phyloP scores from a whole-genome alignment of 2,329 filamentous ascomycete species.

The Trichophyton verrucosum region DNA sequence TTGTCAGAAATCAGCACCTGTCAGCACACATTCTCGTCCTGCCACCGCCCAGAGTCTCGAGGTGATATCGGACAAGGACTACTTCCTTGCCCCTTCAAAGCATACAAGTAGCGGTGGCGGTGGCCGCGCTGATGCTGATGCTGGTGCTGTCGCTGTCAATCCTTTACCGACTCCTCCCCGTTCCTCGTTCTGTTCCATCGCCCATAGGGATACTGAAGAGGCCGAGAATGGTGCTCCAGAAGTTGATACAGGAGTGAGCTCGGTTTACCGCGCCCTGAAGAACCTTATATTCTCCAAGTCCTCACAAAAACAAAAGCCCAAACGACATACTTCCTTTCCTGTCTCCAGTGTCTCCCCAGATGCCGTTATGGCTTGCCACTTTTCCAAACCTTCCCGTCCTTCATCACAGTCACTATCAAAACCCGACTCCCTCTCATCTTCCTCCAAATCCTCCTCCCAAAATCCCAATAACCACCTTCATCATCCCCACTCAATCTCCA shows the following conservation, averaged over 20 bases:
- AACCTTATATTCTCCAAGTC: slow-evolving; percentile 32
- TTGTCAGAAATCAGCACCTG: slow-evolving; percentile 18
- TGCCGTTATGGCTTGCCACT: slow-evolving; percentile 53
- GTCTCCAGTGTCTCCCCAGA: slow-evolving; percentile 53
- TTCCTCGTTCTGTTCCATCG: slow-evolving; percentile 31
- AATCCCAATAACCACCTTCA: slow-evolving; percentile 8
- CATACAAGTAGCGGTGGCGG: not conserved
- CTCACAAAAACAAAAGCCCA: slow-evolving; percentile 21
- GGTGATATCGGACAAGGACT: not conserved
- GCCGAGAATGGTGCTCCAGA: slow-evolving; percentile 26
- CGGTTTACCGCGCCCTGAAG: slow-evolving; percentile 34
- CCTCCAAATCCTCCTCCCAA: slow-evolving; percentile 18
- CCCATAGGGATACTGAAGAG: slow-evolving; percentile 33
- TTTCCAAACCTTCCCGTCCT: slow-evolving; percentile 54
- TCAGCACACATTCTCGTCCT: not conserved
- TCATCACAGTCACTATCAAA: slow-evolving; percentile 27
- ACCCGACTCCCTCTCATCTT: slow-evolving; percentile 20
- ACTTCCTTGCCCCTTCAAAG: not conserved
- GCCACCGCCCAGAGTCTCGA: not conserved
- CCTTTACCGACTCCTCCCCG: slow-evolving; percentile 34
- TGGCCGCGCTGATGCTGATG: slow-evolving; percentile 18
- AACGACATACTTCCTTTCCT: slow-evolving; percentile 41
- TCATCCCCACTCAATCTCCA: slow-evolving; percentile 21
- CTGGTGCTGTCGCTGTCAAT: slow-evolving; percentile 22
- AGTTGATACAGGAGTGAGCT: slow-evolving; percentile 28